phyloP scores from a whole-genome alignment of 768 basidiomycete genomes.

The Psilocybe sp. region DNA sequence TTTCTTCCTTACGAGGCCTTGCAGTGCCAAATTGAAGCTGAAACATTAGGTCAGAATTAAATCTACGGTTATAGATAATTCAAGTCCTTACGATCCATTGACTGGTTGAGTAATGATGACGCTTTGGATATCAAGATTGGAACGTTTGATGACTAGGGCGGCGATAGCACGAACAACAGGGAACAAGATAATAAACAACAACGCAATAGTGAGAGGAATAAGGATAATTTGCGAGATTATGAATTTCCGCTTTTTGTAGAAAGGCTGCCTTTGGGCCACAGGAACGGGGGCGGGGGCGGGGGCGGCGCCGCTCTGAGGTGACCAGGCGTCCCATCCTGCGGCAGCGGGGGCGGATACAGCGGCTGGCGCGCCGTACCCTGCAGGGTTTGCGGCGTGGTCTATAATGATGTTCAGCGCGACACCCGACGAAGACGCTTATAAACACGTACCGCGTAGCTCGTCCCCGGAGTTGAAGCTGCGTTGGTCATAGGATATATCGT shows the following conservation, averaged over 20 bases:
- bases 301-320: too few species aligned
- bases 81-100: constrained; percentile 50
- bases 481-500: constrained; percentile 19
- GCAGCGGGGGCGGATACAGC: constrained; percentile 16
- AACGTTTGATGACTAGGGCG: constrained; percentile 60
- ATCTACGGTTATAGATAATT: neutral
- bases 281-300: too few species aligned
- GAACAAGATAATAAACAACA: constrained; percentile 67
- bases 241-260: constrained; percentile 65
- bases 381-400: too few species aligned
- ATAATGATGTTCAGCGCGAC: too few species aligned
- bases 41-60: constrained; percentile 37
- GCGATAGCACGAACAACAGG: constrained; percentile 67
- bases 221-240: constrained; percentile 54
- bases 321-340: too few species aligned
- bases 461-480: constrained; percentile 29
- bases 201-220: constrained; percentile 53
- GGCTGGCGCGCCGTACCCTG: neutral
- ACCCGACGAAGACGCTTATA: too few species aligned
- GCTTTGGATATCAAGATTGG: constrained; percentile 49
- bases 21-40: constrained; percentile 49
- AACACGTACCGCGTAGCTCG: constrained; percentile 30
- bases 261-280: constrained; percentile 27
- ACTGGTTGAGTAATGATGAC: constrained; percentile 50
- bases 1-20: constrained; percentile 5